These are phyloP conservation scores for Grosmannia clavigera DNA, from an alignment of 2,329 filamentous ascomycete genomes.

Conservation along the genomic window DNA sequence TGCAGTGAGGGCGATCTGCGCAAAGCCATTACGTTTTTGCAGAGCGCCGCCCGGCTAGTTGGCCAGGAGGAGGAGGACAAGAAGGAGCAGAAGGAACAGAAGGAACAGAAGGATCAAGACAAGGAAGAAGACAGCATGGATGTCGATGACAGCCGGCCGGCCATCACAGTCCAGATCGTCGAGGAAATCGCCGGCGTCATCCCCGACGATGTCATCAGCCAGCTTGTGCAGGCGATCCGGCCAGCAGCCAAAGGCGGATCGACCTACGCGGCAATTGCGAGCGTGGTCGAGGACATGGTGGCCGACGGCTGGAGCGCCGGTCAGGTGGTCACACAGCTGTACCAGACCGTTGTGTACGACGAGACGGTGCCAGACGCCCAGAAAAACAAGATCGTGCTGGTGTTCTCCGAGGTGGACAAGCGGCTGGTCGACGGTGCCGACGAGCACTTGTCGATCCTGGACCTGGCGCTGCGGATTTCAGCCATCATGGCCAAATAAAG, in stretches of 20 bases:
- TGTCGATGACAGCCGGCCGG: slow-evolving; percentile 32
- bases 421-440: slow-evolving; percentile 87
- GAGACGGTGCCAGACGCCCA: slow-evolving; percentile 72
- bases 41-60: slow-evolving; percentile 83
- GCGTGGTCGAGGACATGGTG: slow-evolving; percentile 77
- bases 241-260: slow-evolving; percentile 38
- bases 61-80: slow-evolving; percentile 27
- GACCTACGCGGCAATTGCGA: slow-evolving; percentile 62
- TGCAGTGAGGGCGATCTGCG: slow-evolving; percentile 90
- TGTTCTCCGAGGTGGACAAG: slow-evolving; percentile 94
- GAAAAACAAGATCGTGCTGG: slow-evolving; percentile 78
- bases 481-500: slow-evolving; percentile 43
- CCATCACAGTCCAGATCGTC: slow-evolving; percentile 65
- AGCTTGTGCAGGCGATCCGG: slow-evolving; percentile 62
- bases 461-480: slow-evolving; percentile 71
- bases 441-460: slow-evolving; percentile 83
- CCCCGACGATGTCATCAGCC: slow-evolving; percentile 59
- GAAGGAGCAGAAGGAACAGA: slow-evolving; percentile 18
- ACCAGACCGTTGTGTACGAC: slow-evolving; percentile 70
- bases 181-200: slow-evolving; percentile 97
- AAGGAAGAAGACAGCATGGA: slow-evolving; percentile 45
- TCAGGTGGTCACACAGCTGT: slow-evolving; percentile 71
- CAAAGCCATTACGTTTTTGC: slow-evolving; percentile 91
- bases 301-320: slow-evolving; percentile 95
- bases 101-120: not conserved